A percentile compares a stretch with the other conserved stretches of the same genome.
These are phyloP conservation scores for Nissolia schottii DNA, from an alignment of 306 rosid genomes.

Conservation along the genomic window DNA sequence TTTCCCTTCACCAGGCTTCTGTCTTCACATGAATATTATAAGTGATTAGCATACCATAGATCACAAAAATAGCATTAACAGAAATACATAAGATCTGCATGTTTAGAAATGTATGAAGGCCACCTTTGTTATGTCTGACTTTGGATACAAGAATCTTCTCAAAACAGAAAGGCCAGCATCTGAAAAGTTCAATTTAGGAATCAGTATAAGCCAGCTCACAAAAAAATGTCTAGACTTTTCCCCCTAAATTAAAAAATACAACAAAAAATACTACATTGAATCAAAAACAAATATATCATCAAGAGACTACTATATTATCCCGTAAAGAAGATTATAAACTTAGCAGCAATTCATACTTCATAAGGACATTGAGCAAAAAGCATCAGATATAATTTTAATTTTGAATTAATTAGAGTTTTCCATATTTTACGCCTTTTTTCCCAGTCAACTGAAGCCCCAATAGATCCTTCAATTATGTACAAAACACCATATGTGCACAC, in stretches of 20 bases:
- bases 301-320: background rate
- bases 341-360: background rate
- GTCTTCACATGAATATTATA: slow-evolving; percentile 61
- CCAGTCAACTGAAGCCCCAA: background rate
- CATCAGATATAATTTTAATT: background rate
- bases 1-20: slow-evolving; percentile 65
- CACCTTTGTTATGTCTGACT: slow-evolving; percentile 61
- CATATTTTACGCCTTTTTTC: background rate
- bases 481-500: background rate
- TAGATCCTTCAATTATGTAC: background rate
- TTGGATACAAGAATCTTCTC: slow-evolving; percentile 85
- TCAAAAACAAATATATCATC: background rate
- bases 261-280: background rate
- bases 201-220: slow-evolving; percentile 12
- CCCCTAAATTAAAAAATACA: background rate
- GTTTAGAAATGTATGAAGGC: slow-evolving; percentile 28
- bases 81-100: slow-evolving; percentile 12
- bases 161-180: slow-evolving; percentile 87
- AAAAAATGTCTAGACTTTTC: background rate
- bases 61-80: slow-evolving; percentile 13
- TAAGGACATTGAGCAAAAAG: background rate
- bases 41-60: slow-evolving; percentile 33
- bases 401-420: background rate
- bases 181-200: slow-evolving; percentile 45
- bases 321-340: background rate